A percentile compares a stretch with the other conserved stretches of the same genome.
Conservation (phyloP, 305 asterid genomes). For the Plantago lanceolata region DNA sequence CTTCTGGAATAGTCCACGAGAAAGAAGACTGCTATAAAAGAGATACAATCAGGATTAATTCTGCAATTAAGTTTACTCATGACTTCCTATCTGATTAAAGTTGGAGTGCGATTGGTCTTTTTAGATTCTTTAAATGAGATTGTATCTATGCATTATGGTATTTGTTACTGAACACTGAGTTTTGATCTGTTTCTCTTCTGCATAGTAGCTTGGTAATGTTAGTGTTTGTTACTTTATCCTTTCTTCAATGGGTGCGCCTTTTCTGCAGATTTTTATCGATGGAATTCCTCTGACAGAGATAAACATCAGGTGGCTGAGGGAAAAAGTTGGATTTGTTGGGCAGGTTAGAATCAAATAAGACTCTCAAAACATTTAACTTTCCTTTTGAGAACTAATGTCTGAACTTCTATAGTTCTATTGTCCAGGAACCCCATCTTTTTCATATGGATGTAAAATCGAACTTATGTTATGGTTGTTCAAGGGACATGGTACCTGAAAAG, state of each 20-base stretch:
- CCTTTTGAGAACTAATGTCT: slow-evolving; percentile 14
- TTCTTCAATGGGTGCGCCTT: neutral
- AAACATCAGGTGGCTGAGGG: slow-evolving; percentile 48
- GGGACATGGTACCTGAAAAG: slow-evolving; percentile 35
- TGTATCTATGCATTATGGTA: too few species aligned
- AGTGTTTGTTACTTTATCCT: neutral
- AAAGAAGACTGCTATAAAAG: too few species aligned
- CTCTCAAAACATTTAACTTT: neutral
- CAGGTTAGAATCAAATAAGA: slow-evolving; percentile 34
- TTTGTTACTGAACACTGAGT: too few species aligned
- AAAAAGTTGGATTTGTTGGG: slow-evolving; percentile 42
- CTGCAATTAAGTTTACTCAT: too few species aligned
- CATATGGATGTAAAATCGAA: slow-evolving; percentile 44
- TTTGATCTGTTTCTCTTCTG: neutral
- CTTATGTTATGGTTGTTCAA: slow-evolving; percentile 40
- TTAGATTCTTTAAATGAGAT: too few species aligned
- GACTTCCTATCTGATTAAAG: too few species aligned
- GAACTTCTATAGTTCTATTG: slow-evolving; percentile 16
- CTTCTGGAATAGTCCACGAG: too few species aligned
- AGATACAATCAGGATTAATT: too few species aligned
- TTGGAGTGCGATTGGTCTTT: too few species aligned
- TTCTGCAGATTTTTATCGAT: slow-evolving; percentile 36
- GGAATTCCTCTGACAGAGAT: slow-evolving; percentile 40
- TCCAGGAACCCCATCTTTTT: slow-evolving; percentile 46
- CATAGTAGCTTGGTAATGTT: neutral